A percentile compares a stretch with the other conserved stretches of the same genome.
phyloP scores from a whole-genome alignment of 2,329 filamentous ascomycete genomes.

The Fusarium praegraminearum region DNA sequence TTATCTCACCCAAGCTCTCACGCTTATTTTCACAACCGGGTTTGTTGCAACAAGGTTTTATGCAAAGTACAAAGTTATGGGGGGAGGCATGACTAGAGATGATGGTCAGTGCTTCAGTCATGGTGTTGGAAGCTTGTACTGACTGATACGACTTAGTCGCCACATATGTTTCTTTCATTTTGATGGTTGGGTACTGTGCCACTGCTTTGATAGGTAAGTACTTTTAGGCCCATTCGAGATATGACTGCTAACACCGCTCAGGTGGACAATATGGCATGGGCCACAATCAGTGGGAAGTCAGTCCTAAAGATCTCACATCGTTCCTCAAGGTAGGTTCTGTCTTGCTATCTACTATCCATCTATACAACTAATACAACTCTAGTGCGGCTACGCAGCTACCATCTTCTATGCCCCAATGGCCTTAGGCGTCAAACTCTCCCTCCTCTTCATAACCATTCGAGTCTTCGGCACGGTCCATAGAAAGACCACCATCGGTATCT shows the following conservation, averaged over 20 bases:
- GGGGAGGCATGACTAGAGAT: slow-evolving; percentile 23
- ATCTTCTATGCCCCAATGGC: slow-evolving; percentile 61
- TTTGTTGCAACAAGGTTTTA: slow-evolving; percentile 31
- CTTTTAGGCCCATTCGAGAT: not conserved
- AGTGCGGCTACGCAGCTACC: slow-evolving; percentile 58
- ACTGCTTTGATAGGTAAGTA: slow-evolving; percentile 27
- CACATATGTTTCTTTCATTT: slow-evolving; percentile 34
- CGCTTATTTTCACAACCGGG: slow-evolving; percentile 7
- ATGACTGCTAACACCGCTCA: not conserved
- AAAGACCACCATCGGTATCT: slow-evolving; percentile 55
- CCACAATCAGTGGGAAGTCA: slow-evolving; percentile 38
- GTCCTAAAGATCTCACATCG: slow-evolving; percentile 45
- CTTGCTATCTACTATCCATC: rapidly evolving
- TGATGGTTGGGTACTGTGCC: slow-evolving; percentile 36
- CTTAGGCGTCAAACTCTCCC: slow-evolving; percentile 57
- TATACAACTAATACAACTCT: not conserved
- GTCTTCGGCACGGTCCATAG: slow-evolving; percentile 57
- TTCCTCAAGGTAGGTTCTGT: slow-evolving; percentile 52
- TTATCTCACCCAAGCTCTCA: slow-evolving; percentile 35
- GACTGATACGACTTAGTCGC: slow-evolving; percentile 1
- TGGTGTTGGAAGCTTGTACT: not conserved
- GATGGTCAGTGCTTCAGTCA: slow-evolving; percentile 19
- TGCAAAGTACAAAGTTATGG: slow-evolving; percentile 29
- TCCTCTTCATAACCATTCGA: slow-evolving; percentile 58
- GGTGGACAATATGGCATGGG: slow-evolving; percentile 32